A percentile compares a stretch with the other conserved stretches of the same genome.
Evolutionary conservation across 257 asterid genomes (phyloP).

Genomic region (Solanum virginianum): DNA sequence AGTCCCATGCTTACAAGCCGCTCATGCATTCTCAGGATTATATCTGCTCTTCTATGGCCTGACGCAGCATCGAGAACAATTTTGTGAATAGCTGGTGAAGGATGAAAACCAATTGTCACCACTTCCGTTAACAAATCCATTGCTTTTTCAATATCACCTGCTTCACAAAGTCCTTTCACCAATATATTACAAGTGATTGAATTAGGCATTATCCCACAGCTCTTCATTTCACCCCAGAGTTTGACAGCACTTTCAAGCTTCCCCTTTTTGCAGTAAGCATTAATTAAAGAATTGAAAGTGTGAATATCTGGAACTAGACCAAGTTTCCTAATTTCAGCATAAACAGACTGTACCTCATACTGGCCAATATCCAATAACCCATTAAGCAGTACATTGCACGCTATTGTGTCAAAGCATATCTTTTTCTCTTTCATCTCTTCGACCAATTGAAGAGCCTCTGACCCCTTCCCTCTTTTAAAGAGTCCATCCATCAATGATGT

Average conservation of each 20-base stretch:
- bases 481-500: constrained; percentile 77
- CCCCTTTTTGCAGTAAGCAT: constrained; percentile 61
- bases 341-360: constrained; percentile 51
- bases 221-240: constrained; percentile 57
- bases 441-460: constrained; percentile 62
- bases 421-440: constrained; percentile 49
- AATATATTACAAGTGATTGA: constrained; percentile 46
- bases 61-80: constrained; percentile 59
- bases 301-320: constrained; percentile 65
- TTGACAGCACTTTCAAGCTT: constrained; percentile 42
- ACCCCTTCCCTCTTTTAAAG: constrained; percentile 65
- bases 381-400: constrained; percentile 63
- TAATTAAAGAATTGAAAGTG: constrained; percentile 59
- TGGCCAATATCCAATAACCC: constrained; percentile 62
- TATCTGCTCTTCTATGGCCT: constrained; percentile 37
- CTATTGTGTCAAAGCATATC: constrained; percentile 47
- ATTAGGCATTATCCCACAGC: constrained; percentile 48
- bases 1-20: constrained; percentile 64
- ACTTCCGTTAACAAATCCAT: constrained; percentile 51
- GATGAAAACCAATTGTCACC: constrained; percentile 36
- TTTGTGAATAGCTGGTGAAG: constrained; percentile 46
- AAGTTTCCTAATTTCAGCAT: constrained; percentile 36
- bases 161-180: constrained; percentile 67
- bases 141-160: constrained; percentile 40
- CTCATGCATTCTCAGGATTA: constrained; percentile 48